Evolutionary conservation across 2,329 filamentous ascomycete genomes (phyloP).

Genomic region (Amauroascus verrucosus): DNA sequence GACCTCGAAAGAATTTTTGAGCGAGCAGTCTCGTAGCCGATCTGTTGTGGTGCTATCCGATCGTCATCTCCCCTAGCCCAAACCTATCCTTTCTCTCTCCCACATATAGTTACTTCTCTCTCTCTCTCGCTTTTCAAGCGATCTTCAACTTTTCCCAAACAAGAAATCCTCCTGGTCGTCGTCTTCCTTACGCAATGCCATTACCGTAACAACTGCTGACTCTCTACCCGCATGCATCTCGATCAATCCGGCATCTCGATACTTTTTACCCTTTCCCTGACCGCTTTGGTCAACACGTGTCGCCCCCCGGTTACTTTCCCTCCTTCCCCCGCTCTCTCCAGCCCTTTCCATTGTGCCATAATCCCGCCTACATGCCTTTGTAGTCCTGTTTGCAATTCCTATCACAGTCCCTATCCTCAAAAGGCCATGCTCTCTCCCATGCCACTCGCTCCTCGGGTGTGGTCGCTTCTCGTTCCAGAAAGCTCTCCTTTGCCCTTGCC

Average conservation of each 20-base stretch:
- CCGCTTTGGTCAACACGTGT: background rate
- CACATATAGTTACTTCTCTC: too few species aligned
- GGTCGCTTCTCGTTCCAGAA: background rate
- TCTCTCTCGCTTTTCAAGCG: too few species aligned
- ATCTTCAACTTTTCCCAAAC: too few species aligned
- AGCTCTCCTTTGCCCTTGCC: background rate
- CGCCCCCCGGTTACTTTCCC: background rate
- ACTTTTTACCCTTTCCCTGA: background rate
- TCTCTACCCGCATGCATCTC: background rate
- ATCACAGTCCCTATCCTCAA: background rate
- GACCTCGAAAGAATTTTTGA: background rate
- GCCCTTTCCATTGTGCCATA: too few species aligned
- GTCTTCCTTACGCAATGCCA: too few species aligned
- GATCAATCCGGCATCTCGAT: background rate
- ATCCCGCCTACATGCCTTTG: too few species aligned
- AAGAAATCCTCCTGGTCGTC: too few species aligned
- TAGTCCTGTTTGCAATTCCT: too few species aligned
- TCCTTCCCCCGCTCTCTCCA: background rate
- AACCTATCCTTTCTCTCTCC: too few species aligned
- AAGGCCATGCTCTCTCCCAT: background rate
- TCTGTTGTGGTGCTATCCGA: too few species aligned
- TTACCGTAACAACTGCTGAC: too few species aligned
- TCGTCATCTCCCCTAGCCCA: too few species aligned
- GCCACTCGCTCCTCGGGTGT: background rate
- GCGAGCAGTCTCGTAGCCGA: background rate